These are phyloP conservation scores for Picea sitchensis DNA, from an alignment of 75 land plant genomes.

Conservation along the genomic window DNA sequence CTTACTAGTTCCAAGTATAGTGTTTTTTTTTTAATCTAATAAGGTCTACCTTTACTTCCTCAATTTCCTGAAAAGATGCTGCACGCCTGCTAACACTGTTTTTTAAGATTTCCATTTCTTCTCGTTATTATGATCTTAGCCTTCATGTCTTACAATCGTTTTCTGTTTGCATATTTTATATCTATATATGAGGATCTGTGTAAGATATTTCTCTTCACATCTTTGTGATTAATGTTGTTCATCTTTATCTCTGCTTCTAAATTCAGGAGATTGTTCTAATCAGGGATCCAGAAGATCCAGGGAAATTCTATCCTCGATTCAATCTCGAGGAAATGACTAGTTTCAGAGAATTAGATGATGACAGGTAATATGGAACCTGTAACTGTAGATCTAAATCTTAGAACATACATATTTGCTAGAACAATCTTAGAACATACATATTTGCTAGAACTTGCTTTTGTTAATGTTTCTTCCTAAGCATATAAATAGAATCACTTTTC, in stretches of 20 bases:
- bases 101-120: neutral
- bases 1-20: neutral
- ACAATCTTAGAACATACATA: neutral
- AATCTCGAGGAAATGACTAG: constrained; percentile 81
- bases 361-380: constrained; percentile 47
- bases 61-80: neutral
- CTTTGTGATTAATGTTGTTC: neutral
- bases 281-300: constrained; percentile 78
- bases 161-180: neutral
- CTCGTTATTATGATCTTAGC: neutral
- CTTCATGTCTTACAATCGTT: neutral
- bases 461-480: neutral
- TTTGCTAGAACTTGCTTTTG: neutral
- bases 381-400: neutral
- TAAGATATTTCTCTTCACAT: neutral
- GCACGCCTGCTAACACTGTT: neutral
- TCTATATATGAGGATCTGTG: neutral
- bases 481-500: neutral
- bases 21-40: constrained; percentile 1
- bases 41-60: neutral
- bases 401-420: neutral
- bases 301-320: constrained; percentile 90
- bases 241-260: neutral
- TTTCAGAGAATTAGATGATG: constrained; percentile 87
- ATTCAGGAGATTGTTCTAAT: constrained; percentile 92